Conservation (phyloP, 176 grass and related monocot genomes). For the Ensete ventricosum region DNA sequence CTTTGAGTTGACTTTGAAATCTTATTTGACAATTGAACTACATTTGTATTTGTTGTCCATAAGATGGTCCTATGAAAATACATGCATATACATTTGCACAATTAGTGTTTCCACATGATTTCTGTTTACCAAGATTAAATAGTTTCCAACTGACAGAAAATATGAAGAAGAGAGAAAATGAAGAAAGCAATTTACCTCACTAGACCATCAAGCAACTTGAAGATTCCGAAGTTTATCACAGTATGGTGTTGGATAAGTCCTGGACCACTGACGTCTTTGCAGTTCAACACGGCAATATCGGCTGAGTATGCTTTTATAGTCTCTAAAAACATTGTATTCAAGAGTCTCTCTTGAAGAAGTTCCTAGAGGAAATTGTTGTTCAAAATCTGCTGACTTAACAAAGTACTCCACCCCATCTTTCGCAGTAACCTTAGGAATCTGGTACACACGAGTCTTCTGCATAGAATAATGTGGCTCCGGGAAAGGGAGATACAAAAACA, state of each 20-base stretch:
- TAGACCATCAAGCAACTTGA: slow-evolving; percentile 29
- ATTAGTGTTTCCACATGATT: not conserved
- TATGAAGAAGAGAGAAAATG: not conserved
- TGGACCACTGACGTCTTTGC: slow-evolving; percentile 49
- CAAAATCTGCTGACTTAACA: slow-evolving; percentile 73
- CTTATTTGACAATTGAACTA: no score
- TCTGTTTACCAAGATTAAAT: not conserved
- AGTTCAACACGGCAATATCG: slow-evolving; percentile 58
- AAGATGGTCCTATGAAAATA: not conserved
- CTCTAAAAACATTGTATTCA: slow-evolving; percentile 58
- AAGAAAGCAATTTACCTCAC: slow-evolving; percentile 21
- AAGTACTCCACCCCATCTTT: slow-evolving; percentile 70
- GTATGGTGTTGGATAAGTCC: slow-evolving; percentile 53
- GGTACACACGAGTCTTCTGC: slow-evolving; percentile 46
- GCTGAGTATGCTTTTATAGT: slow-evolving; percentile 49
- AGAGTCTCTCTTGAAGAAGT: slow-evolving; percentile 51
- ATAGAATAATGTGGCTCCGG: slow-evolving; percentile 52
- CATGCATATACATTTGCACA: not conserved
- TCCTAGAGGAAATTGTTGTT: slow-evolving; percentile 55
- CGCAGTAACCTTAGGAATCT: slow-evolving; percentile 50
- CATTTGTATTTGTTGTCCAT: no score
- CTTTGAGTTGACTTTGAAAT: no score
- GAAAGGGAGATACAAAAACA: slow-evolving; percentile 44
- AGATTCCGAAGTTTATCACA: slow-evolving; percentile 62
- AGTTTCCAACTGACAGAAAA: not conserved